These are phyloP conservation scores for Pogostemon cablin DNA, from an alignment of 257 asterid genomes.

Conservation along the genomic window DNA sequence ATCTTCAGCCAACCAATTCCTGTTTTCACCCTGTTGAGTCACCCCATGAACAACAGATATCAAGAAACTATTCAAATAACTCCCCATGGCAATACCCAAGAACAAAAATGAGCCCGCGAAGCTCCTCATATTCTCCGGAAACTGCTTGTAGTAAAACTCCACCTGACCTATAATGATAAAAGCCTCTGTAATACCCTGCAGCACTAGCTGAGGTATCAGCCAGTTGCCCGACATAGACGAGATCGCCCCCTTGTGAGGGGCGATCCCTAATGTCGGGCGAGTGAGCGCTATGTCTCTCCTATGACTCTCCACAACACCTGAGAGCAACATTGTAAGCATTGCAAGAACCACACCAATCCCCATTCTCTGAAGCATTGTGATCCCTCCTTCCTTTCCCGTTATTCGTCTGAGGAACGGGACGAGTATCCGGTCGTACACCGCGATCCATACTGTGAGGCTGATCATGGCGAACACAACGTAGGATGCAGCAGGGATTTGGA, in stretches of 20 bases:
- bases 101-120: constrained; percentile 45
- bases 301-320: constrained; percentile 37
- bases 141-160: constrained; percentile 56
- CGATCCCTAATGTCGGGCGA: constrained; percentile 38
- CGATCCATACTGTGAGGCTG: constrained; percentile 48
- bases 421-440: constrained; percentile 41
- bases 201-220: constrained; percentile 41
- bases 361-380: constrained; percentile 45
- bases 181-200: constrained; percentile 49
- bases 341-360: constrained; percentile 42
- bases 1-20: constrained; percentile 52
- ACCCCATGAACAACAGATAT: constrained; percentile 35
- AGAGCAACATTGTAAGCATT: constrained; percentile 35
- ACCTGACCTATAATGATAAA: constrained; percentile 41
- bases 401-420: constrained; percentile 38
- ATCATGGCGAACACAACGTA: constrained; percentile 48
- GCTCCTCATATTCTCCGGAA: constrained; percentile 62
- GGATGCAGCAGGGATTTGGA: constrained; percentile 45
- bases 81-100: constrained; percentile 40
- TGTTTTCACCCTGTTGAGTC: constrained; percentile 23
- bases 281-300: constrained; percentile 38
- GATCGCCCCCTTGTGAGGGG: constrained; percentile 33
- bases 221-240: constrained; percentile 53
- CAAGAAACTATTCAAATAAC: constrained; percentile 46
- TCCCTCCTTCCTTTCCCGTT: constrained; percentile 39